Evolutionary conservation across 129 eudicot genomes (phyloP).

Genomic region (Flaveria sonorensis): DNA sequence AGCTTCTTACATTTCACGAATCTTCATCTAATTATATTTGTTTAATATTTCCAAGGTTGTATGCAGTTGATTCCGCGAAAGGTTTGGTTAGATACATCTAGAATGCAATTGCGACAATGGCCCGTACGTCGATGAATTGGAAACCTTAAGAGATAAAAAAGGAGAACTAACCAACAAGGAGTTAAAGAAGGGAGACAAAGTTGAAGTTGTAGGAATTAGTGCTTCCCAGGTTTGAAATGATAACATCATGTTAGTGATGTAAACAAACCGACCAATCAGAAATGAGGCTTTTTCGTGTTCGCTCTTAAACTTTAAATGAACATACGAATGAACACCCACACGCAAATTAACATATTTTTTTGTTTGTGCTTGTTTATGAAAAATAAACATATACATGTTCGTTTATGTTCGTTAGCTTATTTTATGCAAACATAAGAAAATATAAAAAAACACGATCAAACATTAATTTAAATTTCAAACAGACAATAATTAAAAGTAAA

Average conservation of each 20-base stretch:
- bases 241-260: background rate
- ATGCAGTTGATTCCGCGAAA: constrained; percentile 59
- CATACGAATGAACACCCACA: background rate
- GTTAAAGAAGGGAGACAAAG: constrained; percentile 45
- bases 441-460: too few relatives aligned
- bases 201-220: constrained; percentile 60
- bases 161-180: constrained; percentile 32
- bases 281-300: background rate
- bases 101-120: constrained; percentile 69
- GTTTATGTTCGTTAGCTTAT: background rate
- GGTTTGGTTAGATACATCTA: constrained; percentile 54
- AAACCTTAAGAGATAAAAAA: constrained; percentile 44
- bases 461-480: too few relatives aligned
- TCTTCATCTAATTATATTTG: background rate
- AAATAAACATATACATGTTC: background rate
- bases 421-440: background rate
- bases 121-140: constrained; percentile 64
- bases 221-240: constrained; percentile 43
- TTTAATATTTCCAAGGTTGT: background rate
- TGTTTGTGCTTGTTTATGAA: background rate
- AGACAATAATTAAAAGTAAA: background rate
- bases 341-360: background rate
- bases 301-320: background rate
- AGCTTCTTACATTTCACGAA: constrained; percentile 1
- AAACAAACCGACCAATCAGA: background rate